Base-by-base conservation (phyloP, 148 eudicot species). In the Fagopyrum esculentum region DNA sequence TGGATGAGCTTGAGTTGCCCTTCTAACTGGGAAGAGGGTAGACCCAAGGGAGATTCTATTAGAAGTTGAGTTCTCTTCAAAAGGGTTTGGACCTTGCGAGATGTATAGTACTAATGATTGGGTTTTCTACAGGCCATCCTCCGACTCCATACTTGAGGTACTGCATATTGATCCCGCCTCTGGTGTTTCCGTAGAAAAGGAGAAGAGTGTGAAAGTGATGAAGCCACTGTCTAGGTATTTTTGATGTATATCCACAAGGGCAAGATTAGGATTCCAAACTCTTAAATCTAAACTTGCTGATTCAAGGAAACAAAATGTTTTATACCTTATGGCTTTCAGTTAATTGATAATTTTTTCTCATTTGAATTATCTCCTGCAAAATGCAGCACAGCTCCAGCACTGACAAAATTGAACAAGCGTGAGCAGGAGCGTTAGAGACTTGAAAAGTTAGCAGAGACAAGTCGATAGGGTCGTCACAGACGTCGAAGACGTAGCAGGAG, bases 161-260 rank as follows among this genome's bases (percentile, higher is more conserved):
- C 77, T 95, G 73, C 96, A 95, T 84, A 82, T 88, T 66, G 99
- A 95, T 83, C 97, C 99, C 76, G 99, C 99, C 76, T 90, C 99
- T 74, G 93, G 93, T 80, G 91, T 91, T 74, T 85, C 97, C 56
- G 78, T 83, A 83, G 99, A 92, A 4, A 87, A 86, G 81, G 97
- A 92, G 74, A 92, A 87, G 85, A 90, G 81, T 76, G 30, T 80
- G 13, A 92, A 89, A 80, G 80, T 82, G 82, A 56, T 71, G 73
- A 91, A 91, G 75, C 80, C 96, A 77, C 80, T 85, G 44, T 78
- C 78, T 57, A 89, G 93, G 97, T 94, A 85, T 50, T 69, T 44
- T 72, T n/a, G 12, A 44, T 45, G 50, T 70, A 16, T 17, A 13
- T 46, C 73, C 45, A 2, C 9, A 13, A 35, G 17, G 35, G 19